phyloP scores from a whole-genome alignment of 805 yeast species.

The Lachancea dasiensis region DNA sequence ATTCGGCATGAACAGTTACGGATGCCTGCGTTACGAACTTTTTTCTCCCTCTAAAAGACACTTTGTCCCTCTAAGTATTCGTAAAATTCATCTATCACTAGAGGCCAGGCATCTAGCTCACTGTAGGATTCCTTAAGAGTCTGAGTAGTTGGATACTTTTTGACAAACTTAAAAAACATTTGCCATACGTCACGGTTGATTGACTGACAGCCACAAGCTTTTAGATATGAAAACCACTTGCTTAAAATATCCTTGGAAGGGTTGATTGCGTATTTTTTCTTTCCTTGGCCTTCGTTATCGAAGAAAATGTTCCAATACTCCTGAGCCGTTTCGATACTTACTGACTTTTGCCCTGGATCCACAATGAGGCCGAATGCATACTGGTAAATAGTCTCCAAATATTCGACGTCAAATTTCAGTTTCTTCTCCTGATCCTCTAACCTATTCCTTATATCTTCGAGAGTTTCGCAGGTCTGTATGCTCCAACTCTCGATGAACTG shows the following conservation, averaged over 20 bases:
- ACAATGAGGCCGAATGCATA: conserved; percentile 64
- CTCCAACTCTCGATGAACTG: conserved; percentile 24
- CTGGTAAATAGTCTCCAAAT: conserved; percentile 55
- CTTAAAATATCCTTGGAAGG: conserved; percentile 34
- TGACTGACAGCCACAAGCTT: conserved; percentile 18
- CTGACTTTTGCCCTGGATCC: conserved; percentile 51
- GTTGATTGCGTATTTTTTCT: conserved; percentile 12
- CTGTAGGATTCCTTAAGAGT: conserved; percentile 50
- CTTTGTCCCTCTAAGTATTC: conserved; percentile 39
- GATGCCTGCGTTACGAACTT: neutral
- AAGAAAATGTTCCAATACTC: conserved; percentile 77
- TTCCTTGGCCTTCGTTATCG: conserved; percentile 15
- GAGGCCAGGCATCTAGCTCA: conserved; percentile 89
- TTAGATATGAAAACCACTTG: conserved; percentile 56
- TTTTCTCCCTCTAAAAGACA: neutral
- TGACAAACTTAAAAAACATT: conserved; percentile 67
- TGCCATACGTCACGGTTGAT: conserved; percentile 78
- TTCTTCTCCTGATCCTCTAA: conserved; percentile 32
- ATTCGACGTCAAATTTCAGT: conserved; percentile 34
- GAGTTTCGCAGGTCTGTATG: conserved; percentile 28
- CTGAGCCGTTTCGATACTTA: conserved; percentile 54
- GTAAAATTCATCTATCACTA: conserved; percentile 76
- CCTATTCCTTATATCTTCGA: conserved; percentile 42
- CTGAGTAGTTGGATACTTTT: conserved; percentile 48
- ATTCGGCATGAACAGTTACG: neutral